phyloP scores from a whole-genome alignment of 495 filamentous ascomycete species.

The Aspergillus hancockii region DNA sequence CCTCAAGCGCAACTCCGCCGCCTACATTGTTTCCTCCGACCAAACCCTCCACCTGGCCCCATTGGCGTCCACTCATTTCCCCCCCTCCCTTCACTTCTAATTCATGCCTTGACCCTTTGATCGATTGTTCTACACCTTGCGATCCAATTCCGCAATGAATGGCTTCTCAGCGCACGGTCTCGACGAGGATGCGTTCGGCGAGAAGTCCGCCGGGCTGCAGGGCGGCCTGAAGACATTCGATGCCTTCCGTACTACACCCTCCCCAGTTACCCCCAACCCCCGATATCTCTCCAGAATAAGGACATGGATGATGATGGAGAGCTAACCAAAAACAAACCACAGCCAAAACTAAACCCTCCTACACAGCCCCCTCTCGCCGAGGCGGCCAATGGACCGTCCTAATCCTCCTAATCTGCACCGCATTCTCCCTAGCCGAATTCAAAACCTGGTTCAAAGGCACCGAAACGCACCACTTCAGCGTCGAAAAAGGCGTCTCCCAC shows the following conservation, averaged over 20 bases:
- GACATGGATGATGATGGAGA: not conserved
- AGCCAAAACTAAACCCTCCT: constrained; percentile 97
- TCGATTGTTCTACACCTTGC: constrained; percentile 5
- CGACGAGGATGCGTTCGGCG: constrained; percentile 77
- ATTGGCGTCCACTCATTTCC: constrained; percentile 7
- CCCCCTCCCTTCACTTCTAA: constrained; percentile 4
- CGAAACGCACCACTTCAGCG: constrained; percentile 85
- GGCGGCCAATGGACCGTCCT: constrained; percentile 93
- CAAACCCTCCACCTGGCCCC: not conserved
- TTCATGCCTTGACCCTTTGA: constrained; percentile 30
- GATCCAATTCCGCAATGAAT: constrained; percentile 55
- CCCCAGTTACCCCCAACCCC: no score
- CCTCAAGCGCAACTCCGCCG: constrained; percentile 32
- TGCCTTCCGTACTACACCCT: constrained; percentile 96
- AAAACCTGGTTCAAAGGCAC: constrained; percentile 78
- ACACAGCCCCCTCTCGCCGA: constrained; percentile 74
- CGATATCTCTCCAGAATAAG: not conserved
- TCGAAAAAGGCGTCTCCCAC: constrained; percentile 90
- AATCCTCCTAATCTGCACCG: constrained; percentile 67
- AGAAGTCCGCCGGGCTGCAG: constrained; percentile 60
- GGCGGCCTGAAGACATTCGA: constrained; percentile 80
- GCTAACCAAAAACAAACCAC: constrained; percentile 12
- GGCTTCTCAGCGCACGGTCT: constrained; percentile 70
- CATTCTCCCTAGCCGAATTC: constrained; percentile 77
- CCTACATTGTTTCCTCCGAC: constrained; percentile 18